Base-by-base conservation (phyloP, 2,329 filamentous ascomycete species). In the Emydomyces testavorans region DNA sequence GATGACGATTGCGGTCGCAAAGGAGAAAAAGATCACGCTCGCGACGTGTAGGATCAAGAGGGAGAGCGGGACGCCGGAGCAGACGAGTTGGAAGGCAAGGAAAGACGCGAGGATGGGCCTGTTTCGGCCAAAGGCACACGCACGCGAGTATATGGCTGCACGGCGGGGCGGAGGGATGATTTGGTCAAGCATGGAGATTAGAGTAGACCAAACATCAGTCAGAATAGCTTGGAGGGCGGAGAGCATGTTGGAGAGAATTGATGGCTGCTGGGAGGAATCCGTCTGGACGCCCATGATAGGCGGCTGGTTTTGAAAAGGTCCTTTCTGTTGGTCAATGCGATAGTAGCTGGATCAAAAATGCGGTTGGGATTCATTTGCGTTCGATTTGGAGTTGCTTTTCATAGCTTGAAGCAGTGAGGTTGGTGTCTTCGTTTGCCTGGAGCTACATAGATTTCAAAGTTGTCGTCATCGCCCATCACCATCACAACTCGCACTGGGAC, bases 91-190 rank as follows among this genome's bases (percentile, higher is more conserved):
- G 24, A 75, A 69, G 38, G 76, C 65, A 49, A 87, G 60, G 62
- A 92, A 85, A 50, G 79, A 77, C 48, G 83, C 79, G 36, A 88
- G 68, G 52, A 86, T 68, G 2, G 86, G 86, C 49, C 82, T 80
- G 41, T 74, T 68, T 4, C 72, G 64, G 13, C 80, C 78, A 58
- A 85, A 82, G 4, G 67, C 60, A 29, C 71, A 68, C 23, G 76
- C 63, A 37, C 68, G 71, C 13, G 74, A 68, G 55, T 79, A 72
- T 35, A 77, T 70, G 48, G 72, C 70, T 53, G 78, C 72, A 42
- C 83, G 75, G 50, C 75, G 75, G 29, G 77, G 68, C 0, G 82
- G 80, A 37, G 78, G 75, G 36, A 86, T 70, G 47, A 78, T 57
- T 31, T 63, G 62, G 56, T 81, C 71, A 26, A 79, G 55, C 18